These are phyloP conservation scores for Marasmius sp. DNA, from an alignment of 1,284 basidiomycete species.

Conservation along the genomic window DNA sequence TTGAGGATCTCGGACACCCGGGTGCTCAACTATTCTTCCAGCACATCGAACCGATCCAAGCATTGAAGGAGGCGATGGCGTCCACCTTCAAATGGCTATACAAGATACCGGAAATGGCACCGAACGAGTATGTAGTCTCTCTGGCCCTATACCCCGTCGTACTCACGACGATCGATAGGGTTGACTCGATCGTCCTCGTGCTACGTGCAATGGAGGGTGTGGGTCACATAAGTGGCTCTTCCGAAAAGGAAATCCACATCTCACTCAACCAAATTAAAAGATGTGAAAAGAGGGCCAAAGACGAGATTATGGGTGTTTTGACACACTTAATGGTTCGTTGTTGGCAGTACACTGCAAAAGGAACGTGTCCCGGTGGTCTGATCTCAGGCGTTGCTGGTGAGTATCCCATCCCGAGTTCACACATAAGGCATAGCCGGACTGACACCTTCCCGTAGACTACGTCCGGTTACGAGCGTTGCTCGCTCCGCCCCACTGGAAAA, in stretches of 20 bases:
- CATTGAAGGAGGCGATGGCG: constrained; percentile 51
- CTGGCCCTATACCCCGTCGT: background rate
- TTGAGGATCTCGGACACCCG: constrained; percentile 60
- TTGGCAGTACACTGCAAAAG: constrained; percentile 63
- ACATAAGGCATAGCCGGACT: background rate
- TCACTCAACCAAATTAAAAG: constrained; percentile 60
- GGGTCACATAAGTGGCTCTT: constrained; percentile 55
- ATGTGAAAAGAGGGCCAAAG: constrained; percentile 40
- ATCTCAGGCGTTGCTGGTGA: constrained; percentile 75
- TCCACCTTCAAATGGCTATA: constrained; percentile 61
- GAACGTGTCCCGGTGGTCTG: constrained; percentile 61
- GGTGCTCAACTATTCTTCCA: constrained; percentile 57
- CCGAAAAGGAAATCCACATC: constrained; percentile 69
- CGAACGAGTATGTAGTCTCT: constrained; percentile 46
- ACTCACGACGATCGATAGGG: constrained; percentile 34
- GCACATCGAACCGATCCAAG: constrained; percentile 41
- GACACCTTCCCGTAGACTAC: constrained; percentile 47
- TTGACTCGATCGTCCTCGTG: constrained; percentile 53
- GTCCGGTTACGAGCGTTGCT: constrained; percentile 61
- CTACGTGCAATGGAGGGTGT: constrained; percentile 68
- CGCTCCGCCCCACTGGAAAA: constrained; percentile 67
- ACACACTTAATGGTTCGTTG: constrained; percentile 73
- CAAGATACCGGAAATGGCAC: constrained; percentile 46
- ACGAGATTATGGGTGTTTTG: constrained; percentile 68
- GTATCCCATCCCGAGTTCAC: constrained; percentile 10